Base-by-base conservation (phyloP, 345 rosid species). In the Hibiscus syriacus region DNA sequence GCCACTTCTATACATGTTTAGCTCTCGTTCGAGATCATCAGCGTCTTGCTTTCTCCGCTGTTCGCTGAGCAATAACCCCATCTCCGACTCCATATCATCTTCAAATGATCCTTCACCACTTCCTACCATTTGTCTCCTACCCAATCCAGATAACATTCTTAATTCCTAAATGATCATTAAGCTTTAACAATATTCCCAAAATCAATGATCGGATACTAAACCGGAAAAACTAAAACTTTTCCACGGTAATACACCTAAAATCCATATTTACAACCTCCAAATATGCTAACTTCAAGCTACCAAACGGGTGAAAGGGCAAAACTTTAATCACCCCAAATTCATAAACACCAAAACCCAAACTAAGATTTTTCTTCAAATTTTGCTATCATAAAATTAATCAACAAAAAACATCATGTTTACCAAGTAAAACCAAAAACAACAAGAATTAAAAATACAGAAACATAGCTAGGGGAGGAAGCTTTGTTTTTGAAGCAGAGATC, bases 1-100 rank as follows among this genome's bases (percentile, higher is more conserved):
- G 59, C 93, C 93, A 73, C 94, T 84, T 72, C 94, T 77, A 34
- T 77, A 84, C 78, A 86, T 55, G 82, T 84, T 88, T 2, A 88
- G 87, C 65, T 84, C 87, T 16, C 79, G 76, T 69, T 87, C 93
- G 6, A 68, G 74, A 78, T 84, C 93, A 81, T 81, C 85, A 5
- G 79, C 80, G 23, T 81, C 86, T 67, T 84, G 81, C 68, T 86
- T 66, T 34, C 83, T 56, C 36, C 84, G 84, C 67, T 78, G 85
- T 66, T 79, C 92, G 9, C 76, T 78, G 29, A 77, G 83, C 78
- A 78, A 78, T 43, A 75, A 19, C 22, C 85, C 92, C 74, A 92
- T 78, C 72, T 89, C 98, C 16, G 46, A 10, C 78, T 92, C 96
- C 52, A 85, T 79, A 73, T 79, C 98, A 76, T 86, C 90, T 20